Base-by-base conservation (phyloP, 768 basidiomycete genomes). In the Leucosporidium scottii region DNA sequence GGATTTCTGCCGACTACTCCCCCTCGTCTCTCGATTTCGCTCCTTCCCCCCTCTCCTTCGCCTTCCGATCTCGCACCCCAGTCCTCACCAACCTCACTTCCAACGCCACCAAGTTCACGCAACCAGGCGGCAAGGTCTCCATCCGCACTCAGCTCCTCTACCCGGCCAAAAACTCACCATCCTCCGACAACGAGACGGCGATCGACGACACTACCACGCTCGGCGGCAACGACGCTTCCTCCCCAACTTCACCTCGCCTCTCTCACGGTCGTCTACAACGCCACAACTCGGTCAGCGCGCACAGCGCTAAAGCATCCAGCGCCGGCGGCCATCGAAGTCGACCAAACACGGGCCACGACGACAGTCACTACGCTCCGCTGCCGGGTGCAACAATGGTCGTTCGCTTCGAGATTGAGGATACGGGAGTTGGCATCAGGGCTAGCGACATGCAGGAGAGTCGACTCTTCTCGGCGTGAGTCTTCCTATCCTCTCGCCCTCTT, bases 331-430 rank as follows among this genome's bases (percentile, higher is more conserved):
- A 55, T 55, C 25, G 30, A 20, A 25, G 54, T 27, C 30, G 54
- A 3, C 25, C 25, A 10, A 31, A 6, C 2, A 31, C 25, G 17
- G 54, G 6, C 12, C 54, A 55, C 12, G 25, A 55, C 20, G 54
- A 55, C 2, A 25, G 54, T 17, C 54, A 10, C 2, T 51, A 62
- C 50, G 59, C 59, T 50, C 53, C 62, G 23, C 61, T 65, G 21
- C 53, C 21, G 8, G 36, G 47, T 47, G 60, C 64, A 44, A 76
- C 79, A 59, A 74, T 78, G 20, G 78, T 82, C 39, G 77, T 81
- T 23, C 75, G 81, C 28, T 79, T 82, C 28, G 80, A 81, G 65
- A 75, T 82, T 10, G 75, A 76, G 39, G 81, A 82, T 66, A 81
- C 79, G 7, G 81, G 81, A 61, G 80, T 80, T 17, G 81, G 81